A percentile compares a stretch with the other conserved stretches of the same genome.
Conservation (phyloP, 805 yeast species). For the Yarrowia sp. region DNA sequence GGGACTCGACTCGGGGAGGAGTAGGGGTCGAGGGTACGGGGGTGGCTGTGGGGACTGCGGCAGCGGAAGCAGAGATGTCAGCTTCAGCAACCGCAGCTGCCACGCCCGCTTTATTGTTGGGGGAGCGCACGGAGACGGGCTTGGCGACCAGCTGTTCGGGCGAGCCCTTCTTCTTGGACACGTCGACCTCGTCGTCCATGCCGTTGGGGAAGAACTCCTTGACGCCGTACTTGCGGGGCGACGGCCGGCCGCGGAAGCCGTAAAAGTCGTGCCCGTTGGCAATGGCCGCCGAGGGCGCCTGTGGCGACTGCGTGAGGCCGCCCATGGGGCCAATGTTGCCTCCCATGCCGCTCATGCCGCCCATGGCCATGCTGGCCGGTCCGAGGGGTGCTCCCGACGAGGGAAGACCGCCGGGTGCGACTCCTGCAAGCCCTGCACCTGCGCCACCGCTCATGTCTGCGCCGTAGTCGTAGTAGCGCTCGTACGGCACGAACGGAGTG, state of each 20-base stretch:
- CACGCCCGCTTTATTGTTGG: neutral
- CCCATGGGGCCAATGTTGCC: neutral
- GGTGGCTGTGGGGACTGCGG: neutral
- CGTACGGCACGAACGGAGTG: conserved; percentile 19
- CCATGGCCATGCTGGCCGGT: conserved; percentile 3
- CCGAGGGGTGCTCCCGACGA: neutral
- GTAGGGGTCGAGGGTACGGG: conserved; percentile 9
- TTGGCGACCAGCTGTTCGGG: conserved; percentile 20
- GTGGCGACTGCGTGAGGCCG: conserved; percentile 4
- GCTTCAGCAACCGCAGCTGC: neutral
- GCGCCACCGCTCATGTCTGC: neutral
- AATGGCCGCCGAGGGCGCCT: neutral
- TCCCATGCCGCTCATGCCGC: neutral
- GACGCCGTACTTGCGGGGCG: conserved; percentile 22
- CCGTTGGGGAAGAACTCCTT: conserved; percentile 25
- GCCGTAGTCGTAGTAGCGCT: conserved; percentile 19
- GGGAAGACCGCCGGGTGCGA: neutral
- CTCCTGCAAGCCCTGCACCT: neutral
- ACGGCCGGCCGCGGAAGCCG: conserved; percentile 6
- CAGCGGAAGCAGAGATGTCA: neutral
- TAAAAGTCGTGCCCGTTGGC: conserved; percentile 21
- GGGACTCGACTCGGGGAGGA: conserved; percentile 2
- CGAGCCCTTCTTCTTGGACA: conserved; percentile 19
- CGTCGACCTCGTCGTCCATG: conserved; percentile 11
- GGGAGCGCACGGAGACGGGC: neutral